phyloP scores from a whole-genome alignment of 495 filamentous ascomycete genomes.

The Pyrenopolyporus hunteri region DNA sequence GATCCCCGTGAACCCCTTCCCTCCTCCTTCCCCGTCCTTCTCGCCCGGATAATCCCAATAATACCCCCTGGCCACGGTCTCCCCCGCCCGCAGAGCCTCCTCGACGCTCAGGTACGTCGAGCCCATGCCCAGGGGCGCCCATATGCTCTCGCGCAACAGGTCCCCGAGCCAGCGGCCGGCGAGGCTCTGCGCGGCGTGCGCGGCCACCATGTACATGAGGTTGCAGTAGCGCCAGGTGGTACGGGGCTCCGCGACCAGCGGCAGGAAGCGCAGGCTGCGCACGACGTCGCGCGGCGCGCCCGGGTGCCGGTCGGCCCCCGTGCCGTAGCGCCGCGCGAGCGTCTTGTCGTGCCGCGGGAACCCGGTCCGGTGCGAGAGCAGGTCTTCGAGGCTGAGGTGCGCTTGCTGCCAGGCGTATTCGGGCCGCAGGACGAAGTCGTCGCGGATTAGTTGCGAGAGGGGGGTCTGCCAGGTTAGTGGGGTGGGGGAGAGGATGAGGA shows the following conservation, averaged over 20 bases:
- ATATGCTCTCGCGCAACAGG: slow-evolving; percentile 51
- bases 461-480: slow-evolving; percentile 56
- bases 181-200: slow-evolving; percentile 51
- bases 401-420: slow-evolving; percentile 51
- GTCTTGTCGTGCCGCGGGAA: slow-evolving; percentile 52
- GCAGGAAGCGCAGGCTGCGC: slow-evolving; percentile 52
- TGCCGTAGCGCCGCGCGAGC: background rate
- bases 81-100: slow-evolving; percentile 36
- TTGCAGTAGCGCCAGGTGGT: slow-evolving; percentile 59
- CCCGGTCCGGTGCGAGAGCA: slow-evolving; percentile 57
- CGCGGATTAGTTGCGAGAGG: slow-evolving; percentile 54
- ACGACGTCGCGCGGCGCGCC: slow-evolving; percentile 39
- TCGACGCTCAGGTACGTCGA: slow-evolving; percentile 55
- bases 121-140: slow-evolving; percentile 56
- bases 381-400: slow-evolving; percentile 59
- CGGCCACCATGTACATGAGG: slow-evolving; percentile 55
- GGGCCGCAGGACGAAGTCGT: slow-evolving; percentile 58
- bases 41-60: slow-evolving; percentile 36
- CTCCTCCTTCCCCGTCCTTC: background rate
- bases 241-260: slow-evolving; percentile 47
- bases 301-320: background rate
- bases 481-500: background rate
- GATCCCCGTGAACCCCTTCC: slow-evolving; percentile 20
- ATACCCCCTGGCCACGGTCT: slow-evolving; percentile 36
- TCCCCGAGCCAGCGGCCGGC: slow-evolving; percentile 52